Evolutionary conservation across 2,329 filamentous ascomycete genomes (phyloP).

Genomic region (Macrophomina phaseolina): DNA sequence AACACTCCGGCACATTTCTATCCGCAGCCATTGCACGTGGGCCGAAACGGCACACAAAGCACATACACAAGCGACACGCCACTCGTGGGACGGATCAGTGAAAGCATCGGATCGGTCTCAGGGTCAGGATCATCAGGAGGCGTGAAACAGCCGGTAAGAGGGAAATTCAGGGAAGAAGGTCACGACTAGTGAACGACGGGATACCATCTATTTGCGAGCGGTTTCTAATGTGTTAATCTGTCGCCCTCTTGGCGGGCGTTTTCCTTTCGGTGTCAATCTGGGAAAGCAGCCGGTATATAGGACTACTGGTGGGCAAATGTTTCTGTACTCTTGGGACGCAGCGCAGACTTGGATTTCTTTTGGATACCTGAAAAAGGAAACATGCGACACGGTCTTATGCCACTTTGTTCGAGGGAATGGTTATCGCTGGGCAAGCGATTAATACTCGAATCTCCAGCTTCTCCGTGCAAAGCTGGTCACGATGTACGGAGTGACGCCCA

Average conservation of each 20-base stretch:
- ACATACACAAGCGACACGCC: slow-evolving; percentile 20
- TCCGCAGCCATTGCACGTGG: slow-evolving; percentile 35
- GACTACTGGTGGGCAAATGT: background rate
- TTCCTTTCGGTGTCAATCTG: background rate
- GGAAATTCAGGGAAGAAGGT: slow-evolving; percentile 21
- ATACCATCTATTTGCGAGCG: background rate
- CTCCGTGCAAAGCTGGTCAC: background rate
- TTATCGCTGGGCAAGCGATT: background rate
- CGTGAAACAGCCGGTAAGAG: slow-evolving; percentile 7
- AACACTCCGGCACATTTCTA: slow-evolving; percentile 45
- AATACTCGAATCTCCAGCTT: background rate
- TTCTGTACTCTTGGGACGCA: background rate
- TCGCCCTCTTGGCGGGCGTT: background rate
- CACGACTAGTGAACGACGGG: slow-evolving; percentile 2
- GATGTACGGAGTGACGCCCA: background rate
- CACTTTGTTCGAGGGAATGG: background rate
- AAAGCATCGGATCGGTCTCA: slow-evolving; percentile 21
- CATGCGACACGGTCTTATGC: background rate
- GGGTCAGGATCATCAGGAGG: slow-evolving; percentile 11
- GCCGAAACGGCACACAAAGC: slow-evolving; percentile 5
- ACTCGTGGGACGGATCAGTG: slow-evolving; percentile 22
- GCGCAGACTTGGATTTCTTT: background rate
- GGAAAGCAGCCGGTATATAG: background rate
- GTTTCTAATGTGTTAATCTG: slow-evolving; percentile 3
- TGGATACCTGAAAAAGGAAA: background rate